Evolutionary conservation across 192 early-diverging fungal genomes (phyloP).

Genomic region (Thamnidium elegans): DNA sequence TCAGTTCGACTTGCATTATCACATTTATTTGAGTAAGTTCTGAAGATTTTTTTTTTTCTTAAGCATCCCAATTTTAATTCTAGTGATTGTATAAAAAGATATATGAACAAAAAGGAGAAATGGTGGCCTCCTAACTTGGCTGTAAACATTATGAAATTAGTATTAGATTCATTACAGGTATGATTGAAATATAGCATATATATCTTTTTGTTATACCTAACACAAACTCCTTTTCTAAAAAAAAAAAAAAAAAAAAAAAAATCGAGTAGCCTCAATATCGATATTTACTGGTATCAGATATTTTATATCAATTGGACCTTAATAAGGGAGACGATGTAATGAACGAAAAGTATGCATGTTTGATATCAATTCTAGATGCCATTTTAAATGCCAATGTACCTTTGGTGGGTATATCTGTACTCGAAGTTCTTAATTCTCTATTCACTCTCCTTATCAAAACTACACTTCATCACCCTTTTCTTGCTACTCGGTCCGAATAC

Average conservation of each 20-base stretch:
- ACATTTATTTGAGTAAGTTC: constrained; percentile 25
- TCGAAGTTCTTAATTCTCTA: constrained; percentile 51
- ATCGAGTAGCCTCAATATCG: constrained; percentile 44
- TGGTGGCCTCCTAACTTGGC: constrained; percentile 38
- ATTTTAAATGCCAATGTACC: constrained; percentile 42
- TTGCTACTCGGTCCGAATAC: background rate
- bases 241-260: background rate
- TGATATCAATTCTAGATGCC: constrained; percentile 40
- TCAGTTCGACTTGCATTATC: constrained; percentile 18
- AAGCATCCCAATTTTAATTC: background rate
- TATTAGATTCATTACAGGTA: constrained; percentile 37
- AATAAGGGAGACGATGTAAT: background rate
- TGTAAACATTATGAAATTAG: constrained; percentile 23
- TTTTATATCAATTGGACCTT: constrained; percentile 40
- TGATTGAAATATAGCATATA: background rate
- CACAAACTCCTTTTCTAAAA: no score
- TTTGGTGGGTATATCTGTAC: constrained; percentile 47
- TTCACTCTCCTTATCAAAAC: constrained; percentile 41
- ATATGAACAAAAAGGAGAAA: constrained; percentile 24
- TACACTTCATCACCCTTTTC: constrained; percentile 4
- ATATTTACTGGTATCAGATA: constrained; percentile 48
- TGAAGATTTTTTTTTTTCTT: no score
- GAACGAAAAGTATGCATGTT: constrained; percentile 37
- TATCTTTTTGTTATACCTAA: no score
- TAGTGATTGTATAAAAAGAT: constrained; percentile 15